phyloP scores from a whole-genome alignment of 192 early-diverging fungal species.

The Linderina pennispora region DNA sequence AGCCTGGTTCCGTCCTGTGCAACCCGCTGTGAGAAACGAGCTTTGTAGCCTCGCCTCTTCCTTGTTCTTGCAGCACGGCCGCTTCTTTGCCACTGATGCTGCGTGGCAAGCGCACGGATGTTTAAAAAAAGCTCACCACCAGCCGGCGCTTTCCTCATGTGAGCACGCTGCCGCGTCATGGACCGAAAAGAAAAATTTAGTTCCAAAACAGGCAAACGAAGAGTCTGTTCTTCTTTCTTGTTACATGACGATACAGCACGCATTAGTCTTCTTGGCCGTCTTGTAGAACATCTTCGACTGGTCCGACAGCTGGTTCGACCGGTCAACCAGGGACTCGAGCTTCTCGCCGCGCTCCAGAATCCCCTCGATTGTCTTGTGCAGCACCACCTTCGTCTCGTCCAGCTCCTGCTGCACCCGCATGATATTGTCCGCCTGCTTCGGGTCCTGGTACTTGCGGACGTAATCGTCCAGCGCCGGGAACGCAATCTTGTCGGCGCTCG shows the following conservation, averaged over 20 bases:
- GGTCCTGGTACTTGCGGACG: constrained; percentile 83
- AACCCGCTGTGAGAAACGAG: too few relatives aligned
- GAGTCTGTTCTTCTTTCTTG: too few relatives aligned
- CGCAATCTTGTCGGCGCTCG: constrained; percentile 32
- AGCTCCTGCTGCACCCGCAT: constrained; percentile 92
- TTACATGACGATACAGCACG: constrained; percentile 45
- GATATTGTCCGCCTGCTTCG: constrained; percentile 84
- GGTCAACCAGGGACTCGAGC: constrained; percentile 80
- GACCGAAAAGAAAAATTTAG: too few relatives aligned
- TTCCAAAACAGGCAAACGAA: too few relatives aligned
- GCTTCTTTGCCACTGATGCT: too few relatives aligned
- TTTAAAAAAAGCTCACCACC: too few relatives aligned
- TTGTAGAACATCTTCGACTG: constrained; percentile 96
- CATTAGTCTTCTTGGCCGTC: constrained; percentile 79
- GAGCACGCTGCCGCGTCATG: too few relatives aligned
- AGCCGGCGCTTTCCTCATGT: too few relatives aligned
- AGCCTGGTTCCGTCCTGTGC: too few relatives aligned
- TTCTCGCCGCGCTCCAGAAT: constrained; percentile 85
- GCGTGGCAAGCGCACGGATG: too few relatives aligned
- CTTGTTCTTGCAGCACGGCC: too few relatives aligned
- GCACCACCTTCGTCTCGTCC: constrained; percentile 93
- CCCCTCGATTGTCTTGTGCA: constrained; percentile 93
- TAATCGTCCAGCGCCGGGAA: constrained; percentile 72
- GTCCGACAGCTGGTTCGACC: constrained; percentile 76
- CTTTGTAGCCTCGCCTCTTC: too few relatives aligned